Evolutionary conservation across 371 early-diverging fungal species (phyloP).

Genomic region (Smittium culicis): DNA sequence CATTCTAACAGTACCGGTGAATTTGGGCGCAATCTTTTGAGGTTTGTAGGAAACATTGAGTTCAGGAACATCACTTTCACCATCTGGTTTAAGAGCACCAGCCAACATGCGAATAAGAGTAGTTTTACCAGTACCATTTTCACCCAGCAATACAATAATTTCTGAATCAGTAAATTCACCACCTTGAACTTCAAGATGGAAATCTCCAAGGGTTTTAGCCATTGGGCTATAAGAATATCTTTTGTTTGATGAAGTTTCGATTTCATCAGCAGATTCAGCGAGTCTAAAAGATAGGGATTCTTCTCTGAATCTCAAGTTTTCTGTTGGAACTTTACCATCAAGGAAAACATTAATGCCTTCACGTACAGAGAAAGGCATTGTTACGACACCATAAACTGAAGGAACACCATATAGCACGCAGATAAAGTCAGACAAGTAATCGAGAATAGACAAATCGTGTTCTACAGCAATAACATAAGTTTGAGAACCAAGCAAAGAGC

Average conservation of each 20-base stretch:
- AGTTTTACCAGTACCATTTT: slow-evolving; percentile 99
- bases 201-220: slow-evolving; percentile 72
- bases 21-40: slow-evolving; percentile 98
- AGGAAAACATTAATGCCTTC: slow-evolving; percentile 99
- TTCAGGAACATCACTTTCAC: slow-evolving; percentile 59
- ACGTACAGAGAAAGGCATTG: slow-evolving; percentile 94
- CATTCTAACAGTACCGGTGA: slow-evolving; percentile 89
- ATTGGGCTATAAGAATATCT: slow-evolving; percentile 78
- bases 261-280: slow-evolving; percentile 73
- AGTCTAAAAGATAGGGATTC: slow-evolving; percentile 93
- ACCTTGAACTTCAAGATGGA: slow-evolving; percentile 64
- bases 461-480: slow-evolving; percentile 97
- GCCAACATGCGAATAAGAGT: slow-evolving; percentile 96
- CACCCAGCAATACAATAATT: slow-evolving; percentile 98
- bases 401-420: slow-evolving; percentile 98
- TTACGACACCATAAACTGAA: slow-evolving; percentile 98
- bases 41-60: slow-evolving; percentile 95
- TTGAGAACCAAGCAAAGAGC: slow-evolving; percentile 56
- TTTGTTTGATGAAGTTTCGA: slow-evolving; percentile 41
- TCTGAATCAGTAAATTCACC: slow-evolving; percentile 96
- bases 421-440: slow-evolving; percentile 97
- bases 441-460: slow-evolving; percentile 98
- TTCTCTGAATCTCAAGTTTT: slow-evolving; percentile 99
- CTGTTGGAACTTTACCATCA: slow-evolving; percentile 97
- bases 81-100: slow-evolving; percentile 77